Evolutionary conservation across 2,329 filamentous ascomycete genomes (phyloP).

Genomic region (Madurella fahalii): DNA sequence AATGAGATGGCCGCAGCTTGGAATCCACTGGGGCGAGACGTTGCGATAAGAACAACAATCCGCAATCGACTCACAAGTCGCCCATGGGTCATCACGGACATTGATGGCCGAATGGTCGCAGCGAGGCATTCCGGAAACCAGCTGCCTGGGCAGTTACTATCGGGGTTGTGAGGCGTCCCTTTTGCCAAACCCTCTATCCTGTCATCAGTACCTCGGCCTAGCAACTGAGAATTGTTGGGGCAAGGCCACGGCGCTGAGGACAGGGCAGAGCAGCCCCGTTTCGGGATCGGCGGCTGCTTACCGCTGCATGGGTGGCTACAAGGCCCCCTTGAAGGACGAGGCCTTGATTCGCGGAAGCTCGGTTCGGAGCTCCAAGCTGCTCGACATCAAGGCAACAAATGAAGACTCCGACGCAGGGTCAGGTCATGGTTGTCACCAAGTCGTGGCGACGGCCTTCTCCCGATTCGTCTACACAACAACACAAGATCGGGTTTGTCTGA

Average conservation of each 20-base stretch:
- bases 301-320: slow-evolving; percentile 13
- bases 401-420: neutral
- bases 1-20: slow-evolving; percentile 12
- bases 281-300: slow-evolving; percentile 13
- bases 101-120: neutral
- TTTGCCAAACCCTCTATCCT: too few species aligned
- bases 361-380: slow-evolving; percentile 9
- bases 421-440: neutral
- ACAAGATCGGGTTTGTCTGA: too few species aligned
- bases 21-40: slow-evolving; percentile 18
- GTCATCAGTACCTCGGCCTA: too few species aligned
- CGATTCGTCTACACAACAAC: too few species aligned
- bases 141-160: too few species aligned
- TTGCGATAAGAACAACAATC: slow-evolving; percentile 14
- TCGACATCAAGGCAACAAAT: slow-evolving; percentile 8
- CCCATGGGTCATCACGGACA: neutral
- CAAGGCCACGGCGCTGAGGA: slow-evolving; percentile 3
- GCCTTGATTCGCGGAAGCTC: slow-evolving; percentile 15
- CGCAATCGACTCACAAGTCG: slow-evolving; percentile 2
- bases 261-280: neutral
- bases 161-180: too few species aligned
- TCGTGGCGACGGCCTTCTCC: too few species aligned
- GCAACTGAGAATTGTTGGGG: neutral
- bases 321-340: neutral
- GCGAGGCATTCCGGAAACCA: neutral